A percentile compares a stretch with the other conserved stretches of the same genome.
phyloP scores from a whole-genome alignment of 257 asterid species.

The Perilla frutescens region DNA sequence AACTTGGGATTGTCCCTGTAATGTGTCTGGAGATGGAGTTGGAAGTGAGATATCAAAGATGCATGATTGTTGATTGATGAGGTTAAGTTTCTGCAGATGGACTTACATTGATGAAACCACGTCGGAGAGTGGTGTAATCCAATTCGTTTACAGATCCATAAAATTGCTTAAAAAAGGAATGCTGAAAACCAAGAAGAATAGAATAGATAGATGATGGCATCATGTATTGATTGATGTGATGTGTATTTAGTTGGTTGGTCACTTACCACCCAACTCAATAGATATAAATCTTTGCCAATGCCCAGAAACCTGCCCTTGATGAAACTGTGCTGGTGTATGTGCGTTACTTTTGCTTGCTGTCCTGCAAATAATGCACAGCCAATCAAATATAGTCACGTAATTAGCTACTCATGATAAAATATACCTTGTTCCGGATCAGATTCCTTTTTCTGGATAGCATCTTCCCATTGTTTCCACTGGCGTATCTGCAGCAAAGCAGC shows the following conservation, averaged over 20 bases:
- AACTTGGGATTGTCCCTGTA: slow-evolving; percentile 50
- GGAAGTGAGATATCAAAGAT: too few species aligned
- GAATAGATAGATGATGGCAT: neutral
- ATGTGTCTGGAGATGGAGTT: slow-evolving; percentile 38
- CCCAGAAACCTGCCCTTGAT: slow-evolving; percentile 58
- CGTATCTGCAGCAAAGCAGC: slow-evolving; percentile 38
- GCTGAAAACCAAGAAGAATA: slow-evolving; percentile 30
- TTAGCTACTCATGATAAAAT: neutral
- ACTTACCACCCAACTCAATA: slow-evolving; percentile 63
- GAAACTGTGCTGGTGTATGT: slow-evolving; percentile 58
- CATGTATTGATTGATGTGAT: too few species aligned
- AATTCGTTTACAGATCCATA: slow-evolving; percentile 45
- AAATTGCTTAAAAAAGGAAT: slow-evolving; percentile 50
- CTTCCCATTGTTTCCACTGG: slow-evolving; percentile 61
- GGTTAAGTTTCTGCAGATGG: too few species aligned
- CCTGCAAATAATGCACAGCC: slow-evolving; percentile 29
- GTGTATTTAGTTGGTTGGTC: neutral
- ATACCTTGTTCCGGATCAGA: slow-evolving; percentile 47
- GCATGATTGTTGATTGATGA: too few species aligned
- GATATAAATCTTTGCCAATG: slow-evolving; percentile 38
- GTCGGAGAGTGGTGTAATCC: slow-evolving; percentile 50
- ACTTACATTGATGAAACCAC: slow-evolving; percentile 45
- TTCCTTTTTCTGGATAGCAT: slow-evolving; percentile 39
- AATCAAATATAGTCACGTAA: too few species aligned
- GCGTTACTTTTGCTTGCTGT: slow-evolving; percentile 39